A percentile compares a stretch with the other conserved stretches of the same genome.
These are phyloP conservation scores for Syzygium syzygioides DNA, from an alignment of 441 rosid species.

Conservation along the genomic window DNA sequence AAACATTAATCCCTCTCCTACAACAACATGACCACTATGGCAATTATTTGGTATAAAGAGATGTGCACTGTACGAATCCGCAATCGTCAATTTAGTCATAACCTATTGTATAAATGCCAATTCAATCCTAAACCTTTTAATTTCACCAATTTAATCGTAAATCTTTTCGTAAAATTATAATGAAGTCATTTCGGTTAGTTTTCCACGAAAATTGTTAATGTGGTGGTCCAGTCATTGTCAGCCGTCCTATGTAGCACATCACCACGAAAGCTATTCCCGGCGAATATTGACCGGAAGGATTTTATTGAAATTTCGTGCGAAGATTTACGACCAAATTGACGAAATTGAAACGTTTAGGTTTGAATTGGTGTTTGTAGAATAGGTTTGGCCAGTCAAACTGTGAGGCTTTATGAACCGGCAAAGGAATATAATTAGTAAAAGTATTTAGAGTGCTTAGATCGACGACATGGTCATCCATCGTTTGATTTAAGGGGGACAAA, in stretches of 20 bases:
- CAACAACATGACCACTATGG: not conserved
- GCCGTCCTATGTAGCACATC: rapidly evolving
- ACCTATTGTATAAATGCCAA: rapidly evolving
- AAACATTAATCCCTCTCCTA: not conserved
- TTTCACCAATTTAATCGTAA: rapidly evolving
- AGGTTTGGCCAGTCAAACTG: not conserved
- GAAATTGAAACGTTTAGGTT: not conserved
- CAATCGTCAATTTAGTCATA: not conserved
- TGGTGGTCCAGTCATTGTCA: rapidly evolving
- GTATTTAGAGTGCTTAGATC: not conserved
- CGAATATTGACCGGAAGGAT: too few species aligned
- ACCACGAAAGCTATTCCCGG: too few species aligned
- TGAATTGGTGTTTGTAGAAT: not conserved
- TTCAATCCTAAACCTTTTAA: not conserved
- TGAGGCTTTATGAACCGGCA: not conserved
- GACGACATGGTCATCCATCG: not conserved
- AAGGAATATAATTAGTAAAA: not conserved
- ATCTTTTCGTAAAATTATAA: rapidly evolving
- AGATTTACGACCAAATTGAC: rapidly evolving
- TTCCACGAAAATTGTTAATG: rapidly evolving
- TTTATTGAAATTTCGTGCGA: rapidly evolving
- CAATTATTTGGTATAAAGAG: not conserved
- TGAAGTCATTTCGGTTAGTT: rapidly evolving
- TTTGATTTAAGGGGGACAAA: not conserved
- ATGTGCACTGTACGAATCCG: not conserved